Evolutionary conservation across 2,329 filamentous ascomycete species (phyloP).

Genomic region (Botrytis medusae): DNA sequence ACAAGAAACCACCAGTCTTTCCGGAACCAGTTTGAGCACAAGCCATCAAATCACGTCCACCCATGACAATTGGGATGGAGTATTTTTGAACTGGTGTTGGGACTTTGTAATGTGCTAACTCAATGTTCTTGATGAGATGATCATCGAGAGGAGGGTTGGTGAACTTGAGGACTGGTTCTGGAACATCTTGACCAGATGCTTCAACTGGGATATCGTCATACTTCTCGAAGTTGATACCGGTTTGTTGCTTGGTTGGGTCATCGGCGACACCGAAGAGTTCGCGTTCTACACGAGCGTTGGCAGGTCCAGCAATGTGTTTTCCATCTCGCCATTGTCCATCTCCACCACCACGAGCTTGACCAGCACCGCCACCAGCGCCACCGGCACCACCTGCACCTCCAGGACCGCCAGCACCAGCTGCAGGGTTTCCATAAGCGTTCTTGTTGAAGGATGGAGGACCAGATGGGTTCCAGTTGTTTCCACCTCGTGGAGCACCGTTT

Average conservation of each 20-base stretch:
- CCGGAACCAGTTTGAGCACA: slow-evolving; percentile 99
- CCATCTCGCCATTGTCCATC: slow-evolving; percentile 96
- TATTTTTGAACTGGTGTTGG: slow-evolving; percentile 99
- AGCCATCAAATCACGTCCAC: slow-evolving; percentile 96
- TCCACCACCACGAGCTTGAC: slow-evolving; percentile 72
- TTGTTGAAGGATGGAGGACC: slow-evolving; percentile 46
- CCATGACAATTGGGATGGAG: slow-evolving; percentile 98
- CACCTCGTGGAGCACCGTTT: slow-evolving; percentile 38
- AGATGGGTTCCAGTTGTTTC: slow-evolving; percentile 42
- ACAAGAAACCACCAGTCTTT: slow-evolving; percentile 99
- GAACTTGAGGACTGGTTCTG: slow-evolving; percentile 87
- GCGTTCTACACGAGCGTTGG: slow-evolving; percentile 87
- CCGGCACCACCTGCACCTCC: background rate
- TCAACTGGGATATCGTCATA: slow-evolving; percentile 99
- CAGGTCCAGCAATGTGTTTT: slow-evolving; percentile 88
- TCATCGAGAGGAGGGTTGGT: slow-evolving; percentile 93
- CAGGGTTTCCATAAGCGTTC: slow-evolving; percentile 54
- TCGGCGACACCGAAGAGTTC: slow-evolving; percentile 91
- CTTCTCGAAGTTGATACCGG: slow-evolving; percentile 99
- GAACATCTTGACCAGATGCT: slow-evolving; percentile 89
- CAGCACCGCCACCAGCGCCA: slow-evolving; percentile 42
- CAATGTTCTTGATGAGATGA: slow-evolving; percentile 90
- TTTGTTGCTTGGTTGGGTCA: slow-evolving; percentile 92
- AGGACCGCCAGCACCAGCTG: slow-evolving; percentile 38
- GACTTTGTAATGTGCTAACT: slow-evolving; percentile 89